Percentiles rank a stretch among this genome's conserved stretches.
Conservation (phyloP, 371 early-diverging fungal species). For the Mucor irregularis region DNA sequence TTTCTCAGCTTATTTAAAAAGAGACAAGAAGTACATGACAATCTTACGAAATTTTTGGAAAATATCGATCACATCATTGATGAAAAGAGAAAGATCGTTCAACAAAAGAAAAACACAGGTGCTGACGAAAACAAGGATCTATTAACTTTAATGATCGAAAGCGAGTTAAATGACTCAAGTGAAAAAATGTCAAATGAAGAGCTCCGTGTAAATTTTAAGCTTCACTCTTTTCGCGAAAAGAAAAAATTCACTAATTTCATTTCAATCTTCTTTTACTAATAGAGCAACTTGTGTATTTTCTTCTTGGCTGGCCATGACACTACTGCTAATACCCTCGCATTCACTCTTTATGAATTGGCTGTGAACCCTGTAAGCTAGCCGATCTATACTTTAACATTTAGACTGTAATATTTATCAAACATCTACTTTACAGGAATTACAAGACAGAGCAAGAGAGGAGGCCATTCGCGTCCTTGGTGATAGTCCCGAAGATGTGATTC, state of each 20-base stretch:
- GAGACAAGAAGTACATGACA: constrained; percentile 18
- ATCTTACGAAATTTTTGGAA: constrained; percentile 10
- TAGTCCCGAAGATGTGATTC: constrained; percentile 36
- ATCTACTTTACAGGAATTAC: constrained; percentile 30
- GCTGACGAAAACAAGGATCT: constrained; percentile 43
- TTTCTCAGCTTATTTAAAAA: constrained; percentile 8
- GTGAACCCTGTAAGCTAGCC: constrained; percentile 33
- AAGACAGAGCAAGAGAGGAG: constrained; percentile 51
- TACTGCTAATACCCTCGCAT: constrained; percentile 46
- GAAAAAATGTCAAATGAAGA: constrained; percentile 36
- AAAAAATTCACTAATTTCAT: too few species aligned
- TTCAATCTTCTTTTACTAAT: background rate
- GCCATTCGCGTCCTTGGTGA: constrained; percentile 56
- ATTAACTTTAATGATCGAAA: constrained; percentile 57
- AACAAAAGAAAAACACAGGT: background rate
- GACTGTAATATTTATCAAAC: background rate
- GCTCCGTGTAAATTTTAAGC: constrained; percentile 36
- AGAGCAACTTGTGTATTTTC: constrained; percentile 29
- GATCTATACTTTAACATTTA: too few species aligned
- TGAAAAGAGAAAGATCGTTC: constrained; percentile 29
- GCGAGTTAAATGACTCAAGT: constrained; percentile 33
- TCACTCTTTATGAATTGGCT: constrained; percentile 45
- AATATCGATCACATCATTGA: constrained; percentile 38
- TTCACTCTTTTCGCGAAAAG: too few species aligned
- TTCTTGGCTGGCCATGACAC: constrained; percentile 61